These are phyloP conservation scores for Cicer bijugum DNA, from an alignment of 306 rosid genomes.

Conservation along the genomic window DNA sequence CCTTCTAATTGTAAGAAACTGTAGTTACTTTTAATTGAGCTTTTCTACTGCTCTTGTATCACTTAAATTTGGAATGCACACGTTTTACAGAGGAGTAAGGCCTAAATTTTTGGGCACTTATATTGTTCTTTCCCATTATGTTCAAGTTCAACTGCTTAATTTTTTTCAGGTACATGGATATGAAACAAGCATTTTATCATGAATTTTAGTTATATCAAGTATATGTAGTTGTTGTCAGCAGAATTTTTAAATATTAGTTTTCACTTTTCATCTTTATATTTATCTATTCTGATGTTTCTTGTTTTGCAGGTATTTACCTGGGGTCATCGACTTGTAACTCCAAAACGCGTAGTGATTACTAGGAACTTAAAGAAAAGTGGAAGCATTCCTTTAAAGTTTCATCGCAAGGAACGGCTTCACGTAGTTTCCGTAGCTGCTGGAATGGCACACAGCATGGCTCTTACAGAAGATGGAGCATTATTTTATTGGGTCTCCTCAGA, in stretches of 20 bases:
- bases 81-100: conserved; percentile 29
- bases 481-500: conserved; percentile 93
- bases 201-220: conserved; percentile 28
- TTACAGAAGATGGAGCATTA: conserved; percentile 86
- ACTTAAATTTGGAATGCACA: conserved; percentile 16
- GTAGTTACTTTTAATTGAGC: conserved; percentile 18
- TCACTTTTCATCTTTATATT: conserved; percentile 28
- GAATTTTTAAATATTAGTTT: not conserved
- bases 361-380: conserved; percentile 92
- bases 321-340: conserved; percentile 96
- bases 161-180: conserved; percentile 23
- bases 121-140: conserved; percentile 37
- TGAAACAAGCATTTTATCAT: not conserved
- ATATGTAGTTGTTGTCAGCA: conserved; percentile 8
- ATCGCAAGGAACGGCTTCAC: conserved; percentile 73
- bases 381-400: conserved; percentile 77
- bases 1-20: conserved; percentile 33
- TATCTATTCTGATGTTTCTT: conserved; percentile 22
- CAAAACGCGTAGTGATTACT: conserved; percentile 79
- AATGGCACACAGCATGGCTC: conserved; percentile 81
- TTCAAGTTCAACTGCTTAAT: conserved; percentile 22
- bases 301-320: conserved; percentile 87
- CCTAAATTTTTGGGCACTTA: conserved; percentile 32
- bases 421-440: conserved; percentile 85
- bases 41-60: conserved; percentile 17